Base-by-base conservation (phyloP, 2,329 filamentous ascomycete species). In the Colletotrichum acutatum region DNA sequence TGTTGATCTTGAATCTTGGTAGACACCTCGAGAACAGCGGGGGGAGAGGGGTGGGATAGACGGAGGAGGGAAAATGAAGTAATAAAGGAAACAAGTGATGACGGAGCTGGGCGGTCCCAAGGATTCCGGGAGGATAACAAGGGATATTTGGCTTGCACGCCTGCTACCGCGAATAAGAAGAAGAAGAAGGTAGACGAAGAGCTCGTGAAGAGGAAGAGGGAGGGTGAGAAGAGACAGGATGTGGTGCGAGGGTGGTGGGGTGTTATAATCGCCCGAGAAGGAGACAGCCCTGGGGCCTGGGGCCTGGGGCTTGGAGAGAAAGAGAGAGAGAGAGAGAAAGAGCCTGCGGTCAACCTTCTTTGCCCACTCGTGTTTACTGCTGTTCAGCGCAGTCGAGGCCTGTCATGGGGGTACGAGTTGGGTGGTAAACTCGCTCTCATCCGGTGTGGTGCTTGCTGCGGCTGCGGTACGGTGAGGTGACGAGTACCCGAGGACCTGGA, bases 141-240 rank as follows among this genome's bases (percentile, higher is more conserved):
- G 87, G 86, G 85, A 86, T 86, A 30, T 69, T 71, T 88, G 88
- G 86, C 86, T 87, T 87, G 86, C 86, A 89, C 90, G 86, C 89
- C 89, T 87, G 86, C 85, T 86, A 84, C 87, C 86, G 85, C 83
- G 85, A 86, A 85, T 86, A 82, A 85, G 83, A 86, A 87, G 86
- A 88, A 88, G 86, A 86, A 85, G 88, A 88, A 80, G 85, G 83
- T 83, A 85, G 87, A 90, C 86, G 87, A 87, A 82, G 84, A 83
- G 83, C 83, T 90, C 87, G 88, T 89, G 86, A 86, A 66, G 82
- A 86, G 87, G 81, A 80, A 83, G 82, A 83, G 80, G 82, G 83
- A 84, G 82, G 83, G 83, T 85, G 76, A 84, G 83, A 83, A 84
- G 80, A 83, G 81, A 81, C 82, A 83, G 81, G 79, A 79, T 72